These are phyloP conservation scores for Argentina anserina DNA, from an alignment of 306 rosid species.

Conservation along the genomic window DNA sequence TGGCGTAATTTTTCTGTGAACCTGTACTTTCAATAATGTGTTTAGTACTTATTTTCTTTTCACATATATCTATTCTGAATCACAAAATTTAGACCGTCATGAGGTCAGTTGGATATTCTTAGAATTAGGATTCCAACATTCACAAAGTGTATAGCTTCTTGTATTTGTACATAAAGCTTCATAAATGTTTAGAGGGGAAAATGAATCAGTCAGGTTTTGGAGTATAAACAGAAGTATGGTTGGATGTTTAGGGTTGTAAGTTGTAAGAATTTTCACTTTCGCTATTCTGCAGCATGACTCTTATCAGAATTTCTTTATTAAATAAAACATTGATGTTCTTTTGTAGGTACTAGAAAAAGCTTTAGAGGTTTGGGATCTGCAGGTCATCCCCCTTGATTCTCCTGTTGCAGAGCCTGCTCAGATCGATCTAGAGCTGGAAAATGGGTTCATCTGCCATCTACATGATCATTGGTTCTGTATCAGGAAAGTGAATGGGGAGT, in stretches of 20 bases:
- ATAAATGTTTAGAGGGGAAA: neutral
- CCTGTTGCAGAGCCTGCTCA: constrained; percentile 98
- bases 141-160: neutral
- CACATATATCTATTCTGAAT: neutral
- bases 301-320: neutral
- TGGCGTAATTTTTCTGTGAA: neutral
- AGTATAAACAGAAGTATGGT: neutral
- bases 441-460: constrained; percentile 90
- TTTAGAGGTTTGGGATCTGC: constrained; percentile 95
- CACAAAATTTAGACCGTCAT: neutral
- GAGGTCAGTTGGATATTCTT: neutral
- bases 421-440: constrained; percentile 91
- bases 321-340: constrained; percentile 6
- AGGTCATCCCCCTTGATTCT: constrained; percentile 95
- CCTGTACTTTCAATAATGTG: neutral
- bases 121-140: neutral
- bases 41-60: neutral
- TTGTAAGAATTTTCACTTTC: neutral
- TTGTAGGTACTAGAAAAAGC: constrained; percentile 95
- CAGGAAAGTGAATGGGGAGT: constrained; percentile 85
- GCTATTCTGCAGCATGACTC: neutral
- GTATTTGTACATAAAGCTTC: neutral
- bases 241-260: neutral
- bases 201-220: neutral
- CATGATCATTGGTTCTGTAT: constrained; percentile 99